Evolutionary conservation across 169 alveolate species (phyloP).

Genomic region (Plasmodium sp.): DNA sequence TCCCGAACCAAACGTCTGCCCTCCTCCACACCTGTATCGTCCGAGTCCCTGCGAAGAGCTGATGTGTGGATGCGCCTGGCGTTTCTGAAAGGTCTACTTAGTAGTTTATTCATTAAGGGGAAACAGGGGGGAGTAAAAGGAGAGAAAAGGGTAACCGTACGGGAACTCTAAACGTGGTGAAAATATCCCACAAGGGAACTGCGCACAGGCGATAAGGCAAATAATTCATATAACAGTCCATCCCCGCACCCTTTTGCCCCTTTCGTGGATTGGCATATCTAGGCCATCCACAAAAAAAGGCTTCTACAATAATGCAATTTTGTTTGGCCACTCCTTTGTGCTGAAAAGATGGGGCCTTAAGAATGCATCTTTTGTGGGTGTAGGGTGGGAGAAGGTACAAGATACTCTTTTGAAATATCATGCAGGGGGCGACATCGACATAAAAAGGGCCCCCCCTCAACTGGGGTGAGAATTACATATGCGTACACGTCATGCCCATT

Average conservation of each 20-base stretch:
- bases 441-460: neutral
- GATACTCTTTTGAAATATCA: neutral
- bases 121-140: neutral
- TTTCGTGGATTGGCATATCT: neutral
- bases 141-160: neutral
- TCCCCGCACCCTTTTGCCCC: neutral
- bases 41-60: conserved; percentile 36
- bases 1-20: neutral
- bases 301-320: neutral
- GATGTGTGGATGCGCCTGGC: conserved; percentile 46
- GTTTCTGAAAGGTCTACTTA: conserved; percentile 10
- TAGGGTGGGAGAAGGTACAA: neutral
- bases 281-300: neutral
- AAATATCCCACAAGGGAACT: neutral
- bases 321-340: neutral
- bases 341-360: neutral
- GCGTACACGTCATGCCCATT: neutral
- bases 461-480: neutral
- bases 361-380: neutral
- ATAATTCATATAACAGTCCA: neutral
- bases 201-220: neutral
- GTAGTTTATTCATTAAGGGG: conserved; percentile 30
- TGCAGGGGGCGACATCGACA: neutral
- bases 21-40: conserved; percentile 60
- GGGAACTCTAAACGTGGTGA: neutral